Base-by-base conservation (phyloP, 805 yeast species). In the Saccharomycopsis sp. region DNA sequence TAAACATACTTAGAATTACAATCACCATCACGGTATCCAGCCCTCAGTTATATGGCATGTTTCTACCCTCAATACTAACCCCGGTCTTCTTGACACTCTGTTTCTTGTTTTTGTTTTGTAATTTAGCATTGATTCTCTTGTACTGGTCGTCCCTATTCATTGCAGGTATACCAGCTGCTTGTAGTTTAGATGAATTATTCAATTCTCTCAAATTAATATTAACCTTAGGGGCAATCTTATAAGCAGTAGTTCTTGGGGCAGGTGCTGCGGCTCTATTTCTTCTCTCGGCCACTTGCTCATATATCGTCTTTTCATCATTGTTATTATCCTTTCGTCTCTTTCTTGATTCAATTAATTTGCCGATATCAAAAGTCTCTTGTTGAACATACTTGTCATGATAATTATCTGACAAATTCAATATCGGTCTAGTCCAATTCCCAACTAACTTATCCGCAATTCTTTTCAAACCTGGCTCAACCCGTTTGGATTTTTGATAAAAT, bases 361-460 rank as follows among this genome's bases (percentile, higher is more conserved):
- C 56, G 58, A 76, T 74, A 61, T 82, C 83, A 64, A 85, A 88
- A 38, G 76, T 77, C 50, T 77, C 74, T 50, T 79, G 74, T 55
- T 74, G 74, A 50, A 90, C 81, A 50, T 77, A 71, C 65, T 85
- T 80, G 63, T 90, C 96, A 62, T 93, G 80, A 68, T 89, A 90
- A 56, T 89, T 87, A 63, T 90, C 97, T 3, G 94, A 82, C 50
- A 95, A 82, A 54, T 95, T 95, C 73, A 93, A 85, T 51, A 93
- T 87, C 37, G 98, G 98, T 65, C 98, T 77, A 6, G 97, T 90
- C 99, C 99, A 93, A 61, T 88, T 95, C 21, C 96, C 96, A 53
- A 93, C 83, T 50, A 93, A 68, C 59, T 79, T 79, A 59, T 93
- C 97, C 4, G 96, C 97, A 32, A 81, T 72, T 60, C 94, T 80